These are phyloP conservation scores for Neonectria hederae DNA, from an alignment of 2,329 filamentous ascomycete genomes.

Conservation along the genomic window DNA sequence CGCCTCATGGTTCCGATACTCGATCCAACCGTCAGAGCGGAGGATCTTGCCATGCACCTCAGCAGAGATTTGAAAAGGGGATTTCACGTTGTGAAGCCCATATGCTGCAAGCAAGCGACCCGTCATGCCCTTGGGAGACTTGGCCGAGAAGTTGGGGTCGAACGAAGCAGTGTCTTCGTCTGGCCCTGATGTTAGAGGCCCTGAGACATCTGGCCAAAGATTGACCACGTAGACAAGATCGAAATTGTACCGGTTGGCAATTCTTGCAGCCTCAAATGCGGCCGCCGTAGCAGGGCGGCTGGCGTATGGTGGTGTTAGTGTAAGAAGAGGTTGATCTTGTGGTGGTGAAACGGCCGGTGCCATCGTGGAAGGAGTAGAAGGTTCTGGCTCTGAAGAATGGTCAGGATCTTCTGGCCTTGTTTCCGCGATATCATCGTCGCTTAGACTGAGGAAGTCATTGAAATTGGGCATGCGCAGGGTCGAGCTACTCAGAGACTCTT, in stretches of 20 bases:
- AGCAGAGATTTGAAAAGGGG: slow-evolving; percentile 62
- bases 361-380: slow-evolving; percentile 30
- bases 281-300: slow-evolving; percentile 57
- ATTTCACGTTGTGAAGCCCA: slow-evolving; percentile 60
- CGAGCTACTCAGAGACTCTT: slow-evolving; percentile 44
- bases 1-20: slow-evolving; percentile 58
- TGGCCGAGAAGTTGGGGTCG: slow-evolving; percentile 19
- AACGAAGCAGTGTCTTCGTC: slow-evolving; percentile 21
- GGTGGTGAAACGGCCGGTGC: slow-evolving; percentile 37
- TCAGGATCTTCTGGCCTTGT: slow-evolving; percentile 36
- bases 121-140: slow-evolving; percentile 45
- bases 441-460: slow-evolving; percentile 63
- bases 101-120: slow-evolving; percentile 65
- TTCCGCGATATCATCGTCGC: slow-evolving; percentile 68
- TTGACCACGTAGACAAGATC: slow-evolving; percentile 68
- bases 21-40: slow-evolving; percentile 60
- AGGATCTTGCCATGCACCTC: slow-evolving; percentile 62
- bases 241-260: slow-evolving; percentile 65
- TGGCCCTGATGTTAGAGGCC: slow-evolving; percentile 16
- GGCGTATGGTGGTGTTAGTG: slow-evolving; percentile 56
- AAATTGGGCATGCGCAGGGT: slow-evolving; percentile 62
- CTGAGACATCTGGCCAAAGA: slow-evolving; percentile 58
- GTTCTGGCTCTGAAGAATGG: slow-evolving; percentile 16
- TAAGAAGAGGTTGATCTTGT: slow-evolving; percentile 49
- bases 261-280: slow-evolving; percentile 64